phyloP scores from a whole-genome alignment of 2,329 filamentous ascomycete genomes.

The Taxawa tesnikishii region DNA sequence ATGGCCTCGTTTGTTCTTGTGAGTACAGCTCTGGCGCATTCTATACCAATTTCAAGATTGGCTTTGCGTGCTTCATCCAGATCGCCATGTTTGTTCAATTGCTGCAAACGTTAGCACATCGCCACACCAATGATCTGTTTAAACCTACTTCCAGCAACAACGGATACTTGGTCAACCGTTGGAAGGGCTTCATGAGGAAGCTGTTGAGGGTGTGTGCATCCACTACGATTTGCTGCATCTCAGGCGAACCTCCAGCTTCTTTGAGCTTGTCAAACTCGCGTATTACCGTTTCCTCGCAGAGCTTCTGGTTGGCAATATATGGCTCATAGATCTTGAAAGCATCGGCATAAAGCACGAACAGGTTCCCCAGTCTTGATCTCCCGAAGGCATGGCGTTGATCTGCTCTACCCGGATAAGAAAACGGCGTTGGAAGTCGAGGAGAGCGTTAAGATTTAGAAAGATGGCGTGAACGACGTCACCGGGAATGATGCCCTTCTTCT shows the following conservation, averaged over 20 bases:
- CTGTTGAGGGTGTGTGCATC: conserved; percentile 81
- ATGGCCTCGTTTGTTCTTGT: conserved; percentile 83
- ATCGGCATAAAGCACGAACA: conserved; percentile 76
- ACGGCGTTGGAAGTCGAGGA: conserved; percentile 87
- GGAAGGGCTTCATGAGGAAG: conserved; percentile 93
- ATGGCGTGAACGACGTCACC: conserved; percentile 89
- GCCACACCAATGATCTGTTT: too few relatives aligned
- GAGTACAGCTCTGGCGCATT: conserved; percentile 69
- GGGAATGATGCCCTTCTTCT: conserved; percentile 75
- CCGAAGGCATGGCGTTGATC: conserved; percentile 69
- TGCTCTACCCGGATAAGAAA: conserved; percentile 95
- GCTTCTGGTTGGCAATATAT: conserved; percentile 93
- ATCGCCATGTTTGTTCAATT: conserved; percentile 73
- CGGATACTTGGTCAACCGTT: conserved; percentile 88
- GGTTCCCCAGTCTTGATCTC: conserved; percentile 84
- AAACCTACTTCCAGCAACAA: conserved; percentile 66
- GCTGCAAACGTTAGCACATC: conserved; percentile 43
- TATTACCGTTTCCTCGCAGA: conserved; percentile 74
- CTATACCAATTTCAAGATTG: conserved; percentile 66
- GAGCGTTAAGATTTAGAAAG: conserved; percentile 89
- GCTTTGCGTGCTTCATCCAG: conserved; percentile 55
- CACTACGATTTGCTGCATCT: conserved; percentile 62
- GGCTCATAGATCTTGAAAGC: conserved; percentile 88
- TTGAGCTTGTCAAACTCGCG: conserved; percentile 79
- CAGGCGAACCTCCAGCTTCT: conserved; percentile 46